Conservation (phyloP, 1,139 yeast species). For the Nakaseomyces nivariensis region DNA sequence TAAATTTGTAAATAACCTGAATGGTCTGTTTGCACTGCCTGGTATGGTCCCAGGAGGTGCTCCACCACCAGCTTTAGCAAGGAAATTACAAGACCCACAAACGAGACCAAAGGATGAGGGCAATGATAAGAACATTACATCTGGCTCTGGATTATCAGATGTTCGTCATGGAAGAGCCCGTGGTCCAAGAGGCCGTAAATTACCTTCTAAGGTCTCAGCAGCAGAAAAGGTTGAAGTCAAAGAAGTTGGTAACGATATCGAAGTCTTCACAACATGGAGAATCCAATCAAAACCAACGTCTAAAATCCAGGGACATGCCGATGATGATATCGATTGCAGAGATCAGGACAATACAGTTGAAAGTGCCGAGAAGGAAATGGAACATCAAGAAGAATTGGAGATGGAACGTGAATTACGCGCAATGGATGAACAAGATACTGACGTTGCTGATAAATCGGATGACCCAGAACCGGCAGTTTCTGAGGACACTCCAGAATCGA, state of each 20-base stretch:
- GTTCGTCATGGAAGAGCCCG: constrained; percentile 45
- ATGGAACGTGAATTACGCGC: constrained; percentile 7
- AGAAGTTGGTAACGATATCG: constrained; percentile 1
- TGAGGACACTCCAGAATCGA: background rate
- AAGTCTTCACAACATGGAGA: constrained; percentile 16
- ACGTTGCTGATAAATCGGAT: too few species aligned
- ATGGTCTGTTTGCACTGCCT: constrained; percentile 55
- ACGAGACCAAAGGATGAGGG: background rate
- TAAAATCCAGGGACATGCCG: background rate
- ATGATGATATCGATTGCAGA: constrained; percentile 9
- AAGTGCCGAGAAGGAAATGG: constrained; percentile 9
- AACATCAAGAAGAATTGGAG: constrained; percentile 8
- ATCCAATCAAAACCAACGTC: constrained; percentile 4
- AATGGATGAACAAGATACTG: background rate
- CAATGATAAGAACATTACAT: constrained; percentile 6
- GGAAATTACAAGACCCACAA: constrained; percentile 10
- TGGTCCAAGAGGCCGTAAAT: constrained; percentile 71
- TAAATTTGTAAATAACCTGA: constrained; percentile 45
- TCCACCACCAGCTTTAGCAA: constrained; percentile 22
- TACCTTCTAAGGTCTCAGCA: constrained; percentile 49
- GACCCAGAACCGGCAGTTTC: too few species aligned
- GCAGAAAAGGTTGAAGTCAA: constrained; percentile 34
- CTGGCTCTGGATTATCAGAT: constrained; percentile 21
- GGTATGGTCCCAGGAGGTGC: constrained; percentile 45
- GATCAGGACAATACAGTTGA: constrained; percentile 9